These are phyloP conservation scores for Solanum virginianum DNA, from an alignment of 257 asterid species.

Conservation along the genomic window DNA sequence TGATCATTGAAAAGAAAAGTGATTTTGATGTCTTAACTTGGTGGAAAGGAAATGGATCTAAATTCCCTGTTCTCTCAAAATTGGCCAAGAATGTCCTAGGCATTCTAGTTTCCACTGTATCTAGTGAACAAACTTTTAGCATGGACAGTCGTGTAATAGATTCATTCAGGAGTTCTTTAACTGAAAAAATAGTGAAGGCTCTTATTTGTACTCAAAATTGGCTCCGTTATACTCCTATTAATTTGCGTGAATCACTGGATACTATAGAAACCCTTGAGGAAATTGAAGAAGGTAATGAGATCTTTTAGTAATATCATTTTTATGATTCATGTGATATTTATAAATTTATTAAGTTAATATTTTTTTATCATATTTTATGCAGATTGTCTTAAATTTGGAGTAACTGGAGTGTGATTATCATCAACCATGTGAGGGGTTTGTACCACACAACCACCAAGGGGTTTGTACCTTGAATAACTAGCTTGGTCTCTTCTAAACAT, in stretches of 20 bases:
- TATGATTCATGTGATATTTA: neutral
- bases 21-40: neutral
- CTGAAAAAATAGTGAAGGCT: too few species aligned
- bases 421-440: too few species aligned
- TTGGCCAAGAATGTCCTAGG: neutral
- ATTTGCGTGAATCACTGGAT: neutral
- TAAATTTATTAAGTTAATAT: neutral
- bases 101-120: neutral
- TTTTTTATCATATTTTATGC: neutral
- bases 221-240: too few species aligned
- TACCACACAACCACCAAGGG: too few species aligned
- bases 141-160: too few species aligned
- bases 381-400: neutral
- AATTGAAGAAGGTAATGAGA: neutral
- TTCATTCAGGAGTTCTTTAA: too few species aligned
- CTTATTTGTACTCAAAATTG: too few species aligned
- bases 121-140: neutral
- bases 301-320: neutral
- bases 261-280: neutral
- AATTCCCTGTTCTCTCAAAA: neutral
- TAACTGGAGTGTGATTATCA: neutral
- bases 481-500: too few species aligned
- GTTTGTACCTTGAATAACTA: too few species aligned
- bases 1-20: neutral
- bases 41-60: neutral